phyloP scores from a whole-genome alignment of 1,284 basidiomycete species.

The Apiotrichum brassicae region DNA sequence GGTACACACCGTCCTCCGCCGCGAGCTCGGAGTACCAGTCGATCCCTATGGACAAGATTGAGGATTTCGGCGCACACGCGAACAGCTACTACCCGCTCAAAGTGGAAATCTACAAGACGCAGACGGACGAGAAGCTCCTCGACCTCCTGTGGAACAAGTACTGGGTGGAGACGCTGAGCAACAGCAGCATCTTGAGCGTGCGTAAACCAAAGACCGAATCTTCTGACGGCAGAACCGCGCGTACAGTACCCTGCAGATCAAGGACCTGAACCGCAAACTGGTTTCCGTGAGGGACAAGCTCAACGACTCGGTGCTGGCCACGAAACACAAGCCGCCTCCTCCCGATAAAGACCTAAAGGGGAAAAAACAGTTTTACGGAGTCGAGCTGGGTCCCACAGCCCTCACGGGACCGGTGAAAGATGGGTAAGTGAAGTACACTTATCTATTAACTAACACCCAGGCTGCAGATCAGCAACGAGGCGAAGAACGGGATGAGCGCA shows the following conservation, averaged over 20 bases:
- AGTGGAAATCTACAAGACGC: slow-evolving; percentile 89
- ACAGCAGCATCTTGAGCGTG: slow-evolving; percentile 83
- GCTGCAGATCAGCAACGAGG: slow-evolving; percentile 75
- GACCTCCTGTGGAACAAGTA: slow-evolving; percentile 98
- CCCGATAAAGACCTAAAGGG: slow-evolving; percentile 36
- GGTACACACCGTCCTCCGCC: slow-evolving; percentile 70
- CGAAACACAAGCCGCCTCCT: slow-evolving; percentile 15
- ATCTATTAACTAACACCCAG: slow-evolving; percentile 47
- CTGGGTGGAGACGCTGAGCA: slow-evolving; percentile 93
- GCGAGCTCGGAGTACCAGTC: slow-evolving; percentile 79
- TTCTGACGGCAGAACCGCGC: slow-evolving; percentile 65
- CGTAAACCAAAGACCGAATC: slow-evolving; percentile 32
- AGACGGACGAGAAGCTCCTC: slow-evolving; percentile 75
- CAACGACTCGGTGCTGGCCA: slow-evolving; percentile 19
- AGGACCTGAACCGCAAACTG: slow-evolving; percentile 82
- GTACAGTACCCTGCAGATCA: slow-evolving; percentile 81
- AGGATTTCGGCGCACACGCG: slow-evolving; percentile 98
- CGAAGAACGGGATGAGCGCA: slow-evolving; percentile 81
- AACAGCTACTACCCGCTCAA: slow-evolving; percentile 91
- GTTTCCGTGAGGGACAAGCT: slow-evolving; percentile 25
- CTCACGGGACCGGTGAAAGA: slow-evolving; percentile 76
- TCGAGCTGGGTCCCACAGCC: slow-evolving; percentile 48
- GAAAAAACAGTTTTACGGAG: slow-evolving; percentile 29
- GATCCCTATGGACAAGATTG: slow-evolving; percentile 89
- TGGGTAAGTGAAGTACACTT: slow-evolving; percentile 53